phyloP scores from a whole-genome alignment of 208 protist genomes.

The Acanthamoeba healyi region DNA sequence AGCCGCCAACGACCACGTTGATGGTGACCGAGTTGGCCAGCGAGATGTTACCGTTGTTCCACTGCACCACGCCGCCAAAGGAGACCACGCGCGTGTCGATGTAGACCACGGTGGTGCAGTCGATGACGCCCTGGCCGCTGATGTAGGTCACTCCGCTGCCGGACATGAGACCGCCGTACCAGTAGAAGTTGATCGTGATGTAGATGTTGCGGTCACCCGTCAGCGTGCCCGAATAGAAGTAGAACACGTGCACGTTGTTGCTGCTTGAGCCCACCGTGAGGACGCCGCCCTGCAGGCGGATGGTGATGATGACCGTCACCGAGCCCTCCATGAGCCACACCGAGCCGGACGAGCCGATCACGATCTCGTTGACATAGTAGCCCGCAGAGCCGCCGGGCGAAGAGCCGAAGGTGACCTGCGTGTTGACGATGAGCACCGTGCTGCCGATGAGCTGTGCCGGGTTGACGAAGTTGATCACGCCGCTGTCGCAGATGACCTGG shows the following conservation, averaged over 20 bases:
- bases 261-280: slow-evolving; percentile 42
- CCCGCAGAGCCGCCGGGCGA: background rate
- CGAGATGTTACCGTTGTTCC: slow-evolving; percentile 69
- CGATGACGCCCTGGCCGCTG: slow-evolving; percentile 25
- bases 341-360: background rate
- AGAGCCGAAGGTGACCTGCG: slow-evolving; percentile 45
- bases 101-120: slow-evolving; percentile 49
- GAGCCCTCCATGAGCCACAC: slow-evolving; percentile 60
- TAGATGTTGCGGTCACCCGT: slow-evolving; percentile 58
- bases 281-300: slow-evolving; percentile 13
- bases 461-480: slow-evolving; percentile 68
- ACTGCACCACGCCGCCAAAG: slow-evolving; percentile 55
- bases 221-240: slow-evolving; percentile 49
- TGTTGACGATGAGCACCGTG: slow-evolving; percentile 60
- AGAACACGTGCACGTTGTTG: slow-evolving; percentile 57
- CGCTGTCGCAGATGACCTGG: slow-evolving; percentile 36
- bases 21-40: slow-evolving; percentile 35
- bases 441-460: slow-evolving; percentile 53
- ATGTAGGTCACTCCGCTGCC: slow-evolving; percentile 29
- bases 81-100: slow-evolving; percentile 15
- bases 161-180: slow-evolving; percentile 60
- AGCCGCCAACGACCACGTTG: background rate
- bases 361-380: slow-evolving; percentile 46
- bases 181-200: slow-evolving; percentile 70
- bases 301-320: slow-evolving; percentile 46